Evolutionary conservation across 176 grass and related monocot species (phyloP).

Genomic region (Elaeis guineensis): DNA sequence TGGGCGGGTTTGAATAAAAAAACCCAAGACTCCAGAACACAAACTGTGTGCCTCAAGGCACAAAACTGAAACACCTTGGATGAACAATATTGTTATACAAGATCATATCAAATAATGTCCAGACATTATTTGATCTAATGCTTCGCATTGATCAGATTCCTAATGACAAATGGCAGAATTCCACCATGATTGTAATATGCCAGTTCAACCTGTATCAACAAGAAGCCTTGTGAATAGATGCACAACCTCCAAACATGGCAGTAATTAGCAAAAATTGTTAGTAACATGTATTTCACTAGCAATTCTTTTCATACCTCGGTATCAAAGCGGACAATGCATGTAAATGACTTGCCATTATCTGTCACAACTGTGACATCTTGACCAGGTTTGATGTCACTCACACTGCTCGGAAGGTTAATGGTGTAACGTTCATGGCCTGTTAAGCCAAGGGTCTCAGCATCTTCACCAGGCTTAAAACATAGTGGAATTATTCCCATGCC

Average conservation of each 20-base stretch:
- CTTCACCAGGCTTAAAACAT: conserved; percentile 79
- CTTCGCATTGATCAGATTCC: conserved; percentile 45
- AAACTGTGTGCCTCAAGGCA: too few species aligned
- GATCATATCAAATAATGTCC: too few species aligned
- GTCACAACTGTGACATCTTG: conserved; percentile 73
- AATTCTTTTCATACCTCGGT: conserved; percentile 55
- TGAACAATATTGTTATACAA: too few species aligned
- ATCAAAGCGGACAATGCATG: conserved; percentile 60
- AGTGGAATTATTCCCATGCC: conserved; percentile 94
- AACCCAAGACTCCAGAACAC: too few species aligned
- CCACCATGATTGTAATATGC: conserved; percentile 92
- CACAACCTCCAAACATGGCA: too few species aligned
- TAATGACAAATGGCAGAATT: conserved; percentile 85
- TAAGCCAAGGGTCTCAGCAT: conserved; percentile 79
- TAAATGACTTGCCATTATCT: conserved; percentile 66
- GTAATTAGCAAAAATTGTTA: too few species aligned
- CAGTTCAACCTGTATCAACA: conserved; percentile 61
- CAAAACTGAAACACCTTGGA: too few species aligned
- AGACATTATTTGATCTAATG: conserved; percentile 15
- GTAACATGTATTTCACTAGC: too few species aligned
- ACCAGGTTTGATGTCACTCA: conserved; percentile 71
- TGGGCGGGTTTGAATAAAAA: too few species aligned
- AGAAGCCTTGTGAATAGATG: not conserved
- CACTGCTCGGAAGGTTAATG: conserved; percentile 52
- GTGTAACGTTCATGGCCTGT: conserved; percentile 84